Percentiles rank a stretch among this genome's conserved stretches.
Conservation (phyloP, 1,284 basidiomycete species). For the Pseudozyma pruni region DNA sequence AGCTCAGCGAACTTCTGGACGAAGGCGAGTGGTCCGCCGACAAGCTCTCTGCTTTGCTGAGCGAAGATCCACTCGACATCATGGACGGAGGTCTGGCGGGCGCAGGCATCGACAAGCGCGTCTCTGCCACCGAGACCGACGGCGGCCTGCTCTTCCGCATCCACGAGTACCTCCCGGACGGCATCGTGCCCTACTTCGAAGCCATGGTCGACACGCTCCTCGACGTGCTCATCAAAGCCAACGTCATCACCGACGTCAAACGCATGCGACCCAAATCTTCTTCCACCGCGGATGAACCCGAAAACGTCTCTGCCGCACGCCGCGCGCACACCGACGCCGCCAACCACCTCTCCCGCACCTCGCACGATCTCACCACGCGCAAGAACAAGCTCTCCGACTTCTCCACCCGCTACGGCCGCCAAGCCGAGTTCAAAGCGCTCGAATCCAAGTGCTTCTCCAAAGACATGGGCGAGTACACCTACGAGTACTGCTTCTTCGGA, state of each 20-base stretch:
- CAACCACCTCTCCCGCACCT: conserved; percentile 67
- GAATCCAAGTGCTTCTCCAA: conserved; percentile 81
- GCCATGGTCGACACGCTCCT: conserved; percentile 76
- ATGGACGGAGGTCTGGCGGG: conserved; percentile 66
- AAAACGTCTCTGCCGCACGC: conserved; percentile 69
- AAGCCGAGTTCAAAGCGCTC: conserved; percentile 96
- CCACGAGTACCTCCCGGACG: conserved; percentile 86
- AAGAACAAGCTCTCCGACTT: conserved; percentile 73
- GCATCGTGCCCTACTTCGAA: conserved; percentile 80
- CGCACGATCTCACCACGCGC: conserved; percentile 71
- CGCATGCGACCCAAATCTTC: conserved; percentile 32
- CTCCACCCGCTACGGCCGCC: conserved; percentile 77
- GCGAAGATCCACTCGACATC: conserved; percentile 62
- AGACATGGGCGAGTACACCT: conserved; percentile 93
- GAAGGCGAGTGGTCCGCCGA: conserved; percentile 69
- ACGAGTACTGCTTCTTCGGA: conserved; percentile 94
- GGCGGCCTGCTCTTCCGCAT: conserved; percentile 75
- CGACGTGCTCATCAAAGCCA: conserved; percentile 77
- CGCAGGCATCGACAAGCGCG: conserved; percentile 14
- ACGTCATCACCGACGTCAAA: conserved; percentile 71
- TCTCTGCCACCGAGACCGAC: conserved; percentile 19
- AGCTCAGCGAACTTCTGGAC: conserved; percentile 42
- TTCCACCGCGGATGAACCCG: conserved; percentile 18
- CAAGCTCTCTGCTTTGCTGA: conserved; percentile 77
- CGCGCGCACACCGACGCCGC: conserved; percentile 71